These are phyloP conservation scores for bread wheat (Triticum aestivum) DNA, from an alignment of 176 grass and related monocot genomes.

Conservation along the genomic window IWGSC_CS_RefSeq_v2.1 NC_057814.1:103322089-103322588, in stretches of 20 bases:
- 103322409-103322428: not conserved
- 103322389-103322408: constrained; percentile 25
- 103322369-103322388: constrained; percentile 60
- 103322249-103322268: constrained; percentile 37
- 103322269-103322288: not conserved
- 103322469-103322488: not conserved
- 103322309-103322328: not conserved
- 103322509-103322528: constrained; percentile 6
- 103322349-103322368: constrained; percentile 43
- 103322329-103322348: constrained; percentile 26
- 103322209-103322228: not conserved
- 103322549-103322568: constrained; percentile 35
- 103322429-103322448: not conserved
- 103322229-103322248: not conserved
- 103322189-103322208: constrained; percentile 45
- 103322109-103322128: not conserved
- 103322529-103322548: constrained; percentile 16
- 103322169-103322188: not conserved
- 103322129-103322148: not conserved
- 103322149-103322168: not conserved
- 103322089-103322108: not conserved
- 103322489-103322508: too few relatives aligned
- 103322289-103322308: constrained; percentile 52
- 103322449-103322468: not conserved
- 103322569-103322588: constrained; percentile 29